Percentiles rank a stretch among this genome's conserved stretches.
Conservation (phyloP, 1,139 yeast genomes). For the Candida buenavistaensis region DNA sequence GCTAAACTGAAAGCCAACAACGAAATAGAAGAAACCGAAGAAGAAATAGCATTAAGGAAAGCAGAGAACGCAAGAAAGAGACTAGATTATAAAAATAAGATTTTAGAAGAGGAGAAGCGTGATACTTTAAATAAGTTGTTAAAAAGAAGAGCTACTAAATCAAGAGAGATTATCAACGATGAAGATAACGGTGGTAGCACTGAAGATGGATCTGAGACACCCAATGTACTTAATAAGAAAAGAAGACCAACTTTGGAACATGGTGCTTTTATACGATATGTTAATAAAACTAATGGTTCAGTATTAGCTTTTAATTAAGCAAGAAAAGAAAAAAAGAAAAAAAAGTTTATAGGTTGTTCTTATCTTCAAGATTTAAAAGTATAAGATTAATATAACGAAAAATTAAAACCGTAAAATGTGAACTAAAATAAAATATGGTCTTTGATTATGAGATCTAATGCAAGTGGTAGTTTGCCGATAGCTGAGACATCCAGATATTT, state of each 20-base stretch:
- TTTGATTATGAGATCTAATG: too few relatives aligned
- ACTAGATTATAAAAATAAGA: conserved; percentile 78
- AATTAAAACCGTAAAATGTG: too few relatives aligned
- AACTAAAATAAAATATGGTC: too few relatives aligned
- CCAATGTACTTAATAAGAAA: conserved; percentile 24
- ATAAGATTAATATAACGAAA: too few relatives aligned
- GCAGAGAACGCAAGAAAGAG: conserved; percentile 90
- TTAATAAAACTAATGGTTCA: conserved; percentile 23
- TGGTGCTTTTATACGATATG: conserved; percentile 32
- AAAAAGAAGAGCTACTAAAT: conserved; percentile 77
- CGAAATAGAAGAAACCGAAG: conserved; percentile 67
- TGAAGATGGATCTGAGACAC: conserved; percentile 19
- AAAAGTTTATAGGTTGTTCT: too few relatives aligned
- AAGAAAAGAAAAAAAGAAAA: too few relatives aligned
- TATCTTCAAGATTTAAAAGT: too few relatives aligned
- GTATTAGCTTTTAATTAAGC: conserved; percentile 20
- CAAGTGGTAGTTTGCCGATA: too few relatives aligned
- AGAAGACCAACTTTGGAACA: conserved; percentile 37
- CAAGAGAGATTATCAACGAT: conserved; percentile 39
- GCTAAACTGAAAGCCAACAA: conserved; percentile 12
- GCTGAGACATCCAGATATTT: too few relatives aligned
- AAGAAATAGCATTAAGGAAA: conserved; percentile 76
- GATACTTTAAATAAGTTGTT: conserved; percentile 85
- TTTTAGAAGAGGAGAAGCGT: conserved; percentile 87
- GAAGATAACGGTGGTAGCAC: conserved; percentile 32